Base-by-base conservation (phyloP, 345 rosid genomes). In the Stellera chamaejasme region DNA sequence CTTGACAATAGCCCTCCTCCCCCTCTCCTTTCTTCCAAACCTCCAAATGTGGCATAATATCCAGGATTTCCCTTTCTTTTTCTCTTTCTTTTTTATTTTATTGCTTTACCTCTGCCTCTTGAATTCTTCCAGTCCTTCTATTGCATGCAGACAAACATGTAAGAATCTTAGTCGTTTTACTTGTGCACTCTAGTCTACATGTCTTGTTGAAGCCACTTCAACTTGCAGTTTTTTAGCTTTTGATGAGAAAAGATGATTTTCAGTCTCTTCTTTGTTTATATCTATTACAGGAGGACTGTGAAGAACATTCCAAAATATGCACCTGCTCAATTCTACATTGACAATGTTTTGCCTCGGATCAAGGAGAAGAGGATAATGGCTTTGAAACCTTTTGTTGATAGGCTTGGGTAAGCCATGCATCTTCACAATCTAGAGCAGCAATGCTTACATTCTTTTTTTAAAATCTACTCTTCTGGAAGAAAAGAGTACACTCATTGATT, bases 341-440 rank as follows among this genome's bases (percentile, higher is more conserved):
- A 90, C 73, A 94, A 94, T 66, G 99, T 94, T 27, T 82, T 94
- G 49, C 99, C 99, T 48, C 85, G 99, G 64, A 79, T 94, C 65
- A 94, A 85, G 75, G 99, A 94, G 75, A 94, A 94, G 88, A 94
- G 83, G 85, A 90, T 94, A 56, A 94, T 94, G 99, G 83, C 95
- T 59, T 79, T 94, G 36, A 94, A 94, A 75, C 99, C 99, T 73
- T 94, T 94, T 79, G 99, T 94, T 2, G 99, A 94, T 75, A 87
- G 99, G 25, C 94, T 90, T 53, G 99, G 99, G 99, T 94, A 63
- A 74, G 86, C 58, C 52, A 50, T 65, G 49, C 13, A 27, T 55
- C 25, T 61, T 64, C 10, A 46, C 16, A 44, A 49, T 61, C 12
- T 41, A 6, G 26, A 11, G 10, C 2, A 14, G 12, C 47, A 50